Evolutionary conservation across 2,329 filamentous ascomycete genomes (phyloP), one percentile per base, ranked within the genome.

Genomic region (Periglandula ipomoeae): DNA sequence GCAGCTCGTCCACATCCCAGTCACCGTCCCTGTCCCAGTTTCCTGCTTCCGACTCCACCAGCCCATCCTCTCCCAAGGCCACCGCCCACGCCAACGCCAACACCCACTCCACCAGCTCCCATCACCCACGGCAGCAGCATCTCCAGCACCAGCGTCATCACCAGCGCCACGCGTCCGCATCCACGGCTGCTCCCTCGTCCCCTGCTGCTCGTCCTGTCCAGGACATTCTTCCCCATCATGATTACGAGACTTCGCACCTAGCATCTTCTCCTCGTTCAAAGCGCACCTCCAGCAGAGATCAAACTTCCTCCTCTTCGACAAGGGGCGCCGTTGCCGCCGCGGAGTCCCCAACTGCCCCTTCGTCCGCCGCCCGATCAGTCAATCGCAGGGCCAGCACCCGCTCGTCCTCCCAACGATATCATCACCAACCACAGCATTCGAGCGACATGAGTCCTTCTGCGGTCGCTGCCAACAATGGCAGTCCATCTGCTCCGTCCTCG

Each of bases 171-270:
- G 55, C 64, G 58, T 68, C 70, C 32, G 70, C 70, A 23, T 68
- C 69, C 38, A 63, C 66, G 49, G 32, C 41, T 20, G 44, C 15
- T 22, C 7, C 37, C 26, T 38, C 49, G 37, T 20, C 45, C 38
- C 34, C 15, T 23, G 17, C 46, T 13, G 39, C 47, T 32, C 70
- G 68, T 53, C 66, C 70, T 51, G 59, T 66, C 43, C 69, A 72
- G 53, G 68, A 76, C 49, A 57, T 68, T 39, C 58, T 70, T 46
- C 69, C 71, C 48, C 81, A 84, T 60, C 75, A 84, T 65, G 87
- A 93, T 68, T 83, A 82, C 72, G 87, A 91, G 69, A 77, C 82
- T 58, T 73, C 76, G 59, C 83, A 83, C 71, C 66, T 86, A 70
- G 77, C 79, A 59, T 72, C 76, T 47, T 50, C 76, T 47, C 53